Evolutionary conservation across 768 basidiomycete genomes (phyloP).

Genomic region (Cystobasidium ongulense): DNA sequence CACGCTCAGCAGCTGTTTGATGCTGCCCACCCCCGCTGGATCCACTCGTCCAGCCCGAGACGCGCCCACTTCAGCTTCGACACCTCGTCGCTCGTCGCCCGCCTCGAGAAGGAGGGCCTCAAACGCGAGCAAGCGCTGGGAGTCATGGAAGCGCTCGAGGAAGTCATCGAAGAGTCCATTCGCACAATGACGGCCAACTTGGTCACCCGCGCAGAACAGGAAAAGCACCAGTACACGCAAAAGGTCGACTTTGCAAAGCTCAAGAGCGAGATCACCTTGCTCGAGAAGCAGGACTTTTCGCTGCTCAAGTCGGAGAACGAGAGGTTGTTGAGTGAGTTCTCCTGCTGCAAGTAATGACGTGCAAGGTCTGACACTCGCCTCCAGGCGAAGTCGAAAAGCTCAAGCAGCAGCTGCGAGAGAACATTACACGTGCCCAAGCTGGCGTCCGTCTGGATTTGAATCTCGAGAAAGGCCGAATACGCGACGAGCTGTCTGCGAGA

Average conservation of each 20-base stretch:
- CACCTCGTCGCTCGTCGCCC: constrained; percentile 30
- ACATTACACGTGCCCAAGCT: constrained; percentile 60
- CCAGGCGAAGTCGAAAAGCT: constrained; percentile 11
- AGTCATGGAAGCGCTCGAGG: constrained; percentile 92
- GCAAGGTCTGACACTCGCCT: background rate
- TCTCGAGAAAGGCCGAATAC: constrained; percentile 87
- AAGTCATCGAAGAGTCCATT: constrained; percentile 94
- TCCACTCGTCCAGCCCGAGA: background rate
- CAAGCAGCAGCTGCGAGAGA: constrained; percentile 7
- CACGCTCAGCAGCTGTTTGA: no score
- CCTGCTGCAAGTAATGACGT: background rate
- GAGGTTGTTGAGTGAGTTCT: constrained; percentile 64
- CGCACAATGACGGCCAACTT: constrained; percentile 91
- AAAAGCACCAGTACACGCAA: constrained; percentile 34
- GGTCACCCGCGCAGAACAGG: constrained; percentile 67
- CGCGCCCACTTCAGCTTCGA: constrained; percentile 32
- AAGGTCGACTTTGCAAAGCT: constrained; percentile 44
- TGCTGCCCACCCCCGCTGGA: background rate
- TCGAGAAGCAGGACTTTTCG: constrained; percentile 92
- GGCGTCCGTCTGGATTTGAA: constrained; percentile 91
- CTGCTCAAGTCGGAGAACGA: constrained; percentile 96
- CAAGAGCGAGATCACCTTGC: constrained; percentile 89
- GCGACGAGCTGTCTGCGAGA: constrained; percentile 83
- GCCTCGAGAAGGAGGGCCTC: constrained; percentile 31
- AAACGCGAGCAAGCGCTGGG: constrained; percentile 89